Conservation (phyloP, 1,284 basidiomycete genomes). For the Leccinum subrobustum region DNA sequence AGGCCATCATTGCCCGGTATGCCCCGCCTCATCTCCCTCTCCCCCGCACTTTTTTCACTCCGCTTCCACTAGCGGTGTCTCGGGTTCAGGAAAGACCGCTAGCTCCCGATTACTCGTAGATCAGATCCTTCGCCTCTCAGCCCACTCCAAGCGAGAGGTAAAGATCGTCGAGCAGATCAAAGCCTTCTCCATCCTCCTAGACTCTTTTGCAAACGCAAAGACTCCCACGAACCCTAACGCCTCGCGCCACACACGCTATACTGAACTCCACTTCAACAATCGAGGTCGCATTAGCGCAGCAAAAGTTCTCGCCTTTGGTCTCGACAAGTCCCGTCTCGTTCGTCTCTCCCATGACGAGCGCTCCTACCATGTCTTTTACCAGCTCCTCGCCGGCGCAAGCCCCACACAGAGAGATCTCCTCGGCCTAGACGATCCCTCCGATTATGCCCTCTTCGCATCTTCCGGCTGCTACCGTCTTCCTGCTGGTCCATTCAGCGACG, state of each 20-base stretch:
- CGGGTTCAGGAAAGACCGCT: slow-evolving; percentile 86
- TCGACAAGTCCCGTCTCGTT: slow-evolving; percentile 84
- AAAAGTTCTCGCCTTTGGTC: slow-evolving; percentile 80
- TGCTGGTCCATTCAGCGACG: slow-evolving; percentile 84
- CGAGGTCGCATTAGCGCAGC: slow-evolving; percentile 76
- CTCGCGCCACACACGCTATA: slow-evolving; percentile 83
- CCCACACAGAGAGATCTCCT: slow-evolving; percentile 74
- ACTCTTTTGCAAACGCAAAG: slow-evolving; percentile 90
- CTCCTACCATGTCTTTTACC: slow-evolving; percentile 93
- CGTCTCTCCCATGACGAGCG: slow-evolving; percentile 82
- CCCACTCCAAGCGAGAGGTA: slow-evolving; percentile 74
- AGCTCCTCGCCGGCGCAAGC: slow-evolving; percentile 86
- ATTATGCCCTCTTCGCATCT: slow-evolving; percentile 80
- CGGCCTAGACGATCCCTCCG: slow-evolving; percentile 79
- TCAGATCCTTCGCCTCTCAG: slow-evolving; percentile 81
- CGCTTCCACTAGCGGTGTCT: slow-evolving; percentile 66
- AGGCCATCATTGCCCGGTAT: slow-evolving; percentile 80
- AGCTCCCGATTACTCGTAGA: slow-evolving; percentile 73
- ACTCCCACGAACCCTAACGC: slow-evolving; percentile 88
- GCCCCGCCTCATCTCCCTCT: slow-evolving; percentile 29
- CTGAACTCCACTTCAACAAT: slow-evolving; percentile 88
- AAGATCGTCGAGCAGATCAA: slow-evolving; percentile 81
- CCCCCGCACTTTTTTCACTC: slow-evolving; percentile 12
- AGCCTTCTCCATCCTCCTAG: slow-evolving; percentile 73
- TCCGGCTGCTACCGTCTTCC: slow-evolving; percentile 87